Percentiles rank a stretch among this genome's conserved stretches.
Evolutionary conservation across 495 filamentous ascomycete species (phyloP).

Genomic region (Aspergillus affinis): DNA sequence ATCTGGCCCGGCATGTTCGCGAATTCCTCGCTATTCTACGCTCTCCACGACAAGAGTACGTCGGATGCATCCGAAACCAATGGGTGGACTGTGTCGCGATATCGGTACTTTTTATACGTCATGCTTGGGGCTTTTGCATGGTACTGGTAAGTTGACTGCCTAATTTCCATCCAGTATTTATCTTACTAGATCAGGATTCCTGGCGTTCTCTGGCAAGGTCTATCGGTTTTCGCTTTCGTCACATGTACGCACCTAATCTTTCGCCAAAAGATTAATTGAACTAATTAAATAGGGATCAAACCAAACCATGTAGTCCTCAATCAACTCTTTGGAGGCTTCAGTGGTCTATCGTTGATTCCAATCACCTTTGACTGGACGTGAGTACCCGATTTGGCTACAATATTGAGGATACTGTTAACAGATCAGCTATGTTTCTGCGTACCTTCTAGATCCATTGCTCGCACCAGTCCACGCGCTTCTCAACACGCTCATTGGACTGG

Average conservation of each 20-base stretch:
- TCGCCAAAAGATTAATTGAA: neutral
- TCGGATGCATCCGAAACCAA: conserved; percentile 57
- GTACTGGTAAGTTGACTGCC: conserved; percentile 59
- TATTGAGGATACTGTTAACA: neutral
- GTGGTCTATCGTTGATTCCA: conserved; percentile 59
- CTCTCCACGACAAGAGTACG: conserved; percentile 64
- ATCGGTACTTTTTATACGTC: conserved; percentile 63
- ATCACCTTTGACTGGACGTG: conserved; percentile 68
- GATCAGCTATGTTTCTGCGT: conserved; percentile 54
- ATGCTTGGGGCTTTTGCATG: conserved; percentile 58
- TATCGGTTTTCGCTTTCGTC: neutral
- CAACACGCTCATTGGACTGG: conserved; percentile 57
- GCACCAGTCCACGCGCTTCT: conserved; percentile 65
- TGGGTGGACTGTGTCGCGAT: conserved; percentile 66
- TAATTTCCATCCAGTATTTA: conserved; percentile 48
- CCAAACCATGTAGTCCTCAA: conserved; percentile 51
- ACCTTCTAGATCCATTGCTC: conserved; percentile 65
- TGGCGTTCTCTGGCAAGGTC: neutral
- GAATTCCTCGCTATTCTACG: conserved; percentile 64
- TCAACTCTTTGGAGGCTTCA: conserved; percentile 60
- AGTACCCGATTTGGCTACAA: neutral
- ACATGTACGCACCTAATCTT: neutral
- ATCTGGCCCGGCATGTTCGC: conserved; percentile 72
- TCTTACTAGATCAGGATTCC: conserved; percentile 37
- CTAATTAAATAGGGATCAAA: conserved; percentile 43